Conservation (phyloP, 2,329 filamentous ascomycete genomes). For the Nigrospora oryzae region DNA sequence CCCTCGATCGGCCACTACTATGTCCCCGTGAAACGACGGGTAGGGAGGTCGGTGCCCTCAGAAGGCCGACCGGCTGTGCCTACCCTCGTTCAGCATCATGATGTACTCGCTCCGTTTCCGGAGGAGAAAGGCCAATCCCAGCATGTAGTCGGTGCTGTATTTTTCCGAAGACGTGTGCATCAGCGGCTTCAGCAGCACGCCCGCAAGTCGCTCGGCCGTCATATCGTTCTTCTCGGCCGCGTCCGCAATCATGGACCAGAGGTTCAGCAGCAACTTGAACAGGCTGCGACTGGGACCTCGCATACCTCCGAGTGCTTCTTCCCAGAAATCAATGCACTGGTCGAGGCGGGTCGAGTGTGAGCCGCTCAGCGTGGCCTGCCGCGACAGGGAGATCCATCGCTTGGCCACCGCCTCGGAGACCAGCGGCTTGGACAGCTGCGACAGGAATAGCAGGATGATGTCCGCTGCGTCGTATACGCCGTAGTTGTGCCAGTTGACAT, state of each 20-base stretch:
- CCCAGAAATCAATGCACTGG: conserved; percentile 37
- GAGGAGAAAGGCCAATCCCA: conserved; percentile 34
- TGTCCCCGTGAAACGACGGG: not conserved
- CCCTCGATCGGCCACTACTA: no score
- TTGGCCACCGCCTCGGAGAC: conserved; percentile 27
- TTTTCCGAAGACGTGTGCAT: conserved; percentile 25
- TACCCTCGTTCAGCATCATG: conserved; percentile 22
- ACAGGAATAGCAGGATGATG: conserved; percentile 28
- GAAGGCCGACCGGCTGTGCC: conserved; percentile 5
- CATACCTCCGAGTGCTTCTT: conserved; percentile 31
- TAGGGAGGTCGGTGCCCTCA: not conserved
- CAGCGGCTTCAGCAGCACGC: conserved; percentile 27
- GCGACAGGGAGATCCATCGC: conserved; percentile 30
- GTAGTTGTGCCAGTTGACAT: conserved; percentile 26
- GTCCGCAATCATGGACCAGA: conserved; percentile 32
- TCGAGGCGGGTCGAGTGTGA: conserved; percentile 25
- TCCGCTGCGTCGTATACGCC: conserved; percentile 32
- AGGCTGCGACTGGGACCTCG: conserved; percentile 25
- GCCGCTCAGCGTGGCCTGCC: conserved; percentile 26
- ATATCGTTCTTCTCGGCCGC: conserved; percentile 29
- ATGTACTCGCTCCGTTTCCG: conserved; percentile 31
- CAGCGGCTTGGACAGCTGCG: conserved; percentile 28
- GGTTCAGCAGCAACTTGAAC: conserved; percentile 32
- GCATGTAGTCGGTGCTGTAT: conserved; percentile 29
- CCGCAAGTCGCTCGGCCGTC: conserved; percentile 33